phyloP scores from a whole-genome alignment of 2,329 filamentous ascomycete genomes.

The Knoxdaviesia capensis region DNA sequence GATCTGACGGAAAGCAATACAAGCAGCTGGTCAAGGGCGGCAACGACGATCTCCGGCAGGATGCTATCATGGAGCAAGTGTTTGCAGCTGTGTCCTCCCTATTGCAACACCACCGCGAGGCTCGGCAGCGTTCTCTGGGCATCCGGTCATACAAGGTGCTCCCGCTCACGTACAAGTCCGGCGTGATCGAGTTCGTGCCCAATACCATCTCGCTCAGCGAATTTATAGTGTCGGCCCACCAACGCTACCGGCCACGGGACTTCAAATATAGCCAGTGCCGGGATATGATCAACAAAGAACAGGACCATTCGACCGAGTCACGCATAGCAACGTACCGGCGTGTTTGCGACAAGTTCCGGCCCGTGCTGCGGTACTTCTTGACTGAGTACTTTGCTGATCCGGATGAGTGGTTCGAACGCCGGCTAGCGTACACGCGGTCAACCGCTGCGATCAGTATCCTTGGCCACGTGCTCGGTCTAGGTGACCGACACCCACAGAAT shows the following conservation, averaged over 20 bases:
- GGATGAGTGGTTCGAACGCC: slow-evolving; percentile 84
- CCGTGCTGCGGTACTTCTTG: slow-evolving; percentile 93
- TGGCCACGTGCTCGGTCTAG: slow-evolving; percentile 78
- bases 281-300: slow-evolving; percentile 56
- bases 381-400: slow-evolving; percentile 87
- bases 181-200: slow-evolving; percentile 91
- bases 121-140: slow-evolving; percentile 69
- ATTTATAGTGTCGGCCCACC: slow-evolving; percentile 79
- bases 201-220: slow-evolving; percentile 86
- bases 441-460: slow-evolving; percentile 92
- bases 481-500: slow-evolving; percentile 91
- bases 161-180: slow-evolving; percentile 64
- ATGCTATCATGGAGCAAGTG: slow-evolving; percentile 98
- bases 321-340: slow-evolving; percentile 59
- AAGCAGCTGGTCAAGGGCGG: slow-evolving; percentile 91
- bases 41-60: slow-evolving; percentile 88
- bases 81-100: slow-evolving; percentile 90
- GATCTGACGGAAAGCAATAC: slow-evolving; percentile 58
- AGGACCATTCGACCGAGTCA: slow-evolving; percentile 46
- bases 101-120: slow-evolving; percentile 66
- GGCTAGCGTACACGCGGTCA: slow-evolving; percentile 78
- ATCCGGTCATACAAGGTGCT: slow-evolving; percentile 96
- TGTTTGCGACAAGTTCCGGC: slow-evolving; percentile 66
- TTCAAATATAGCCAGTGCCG: slow-evolving; percentile 57
- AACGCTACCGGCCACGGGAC: slow-evolving; percentile 69